These are phyloP conservation scores for Anaeramoeba ignava DNA, from an alignment of 78 protist species.

Conservation along the genomic window DNA sequence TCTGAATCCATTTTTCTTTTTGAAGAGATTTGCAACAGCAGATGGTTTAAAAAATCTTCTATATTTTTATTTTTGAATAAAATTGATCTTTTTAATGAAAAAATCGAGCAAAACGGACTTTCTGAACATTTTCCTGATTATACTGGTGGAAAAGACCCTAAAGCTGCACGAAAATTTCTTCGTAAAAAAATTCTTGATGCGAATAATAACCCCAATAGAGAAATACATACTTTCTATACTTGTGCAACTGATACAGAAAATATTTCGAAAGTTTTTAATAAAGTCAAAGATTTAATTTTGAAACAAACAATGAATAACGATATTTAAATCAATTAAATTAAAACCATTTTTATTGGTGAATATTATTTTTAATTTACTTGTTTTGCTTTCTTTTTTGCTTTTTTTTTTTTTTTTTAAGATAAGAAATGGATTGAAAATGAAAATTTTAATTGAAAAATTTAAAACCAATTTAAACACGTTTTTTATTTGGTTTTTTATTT, in stretches of 20 bases:
- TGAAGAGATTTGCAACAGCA: background rate
- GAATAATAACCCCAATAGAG: background rate
- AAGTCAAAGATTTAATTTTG: background rate
- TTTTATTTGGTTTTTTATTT: too few relatives aligned
- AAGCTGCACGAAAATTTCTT: background rate
- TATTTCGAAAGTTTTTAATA: background rate
- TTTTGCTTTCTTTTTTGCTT: too few relatives aligned
- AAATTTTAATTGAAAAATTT: too few relatives aligned
- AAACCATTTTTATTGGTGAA: too few relatives aligned
- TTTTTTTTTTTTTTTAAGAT: too few relatives aligned
- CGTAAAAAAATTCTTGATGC: background rate
- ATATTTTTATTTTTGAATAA: background rate
- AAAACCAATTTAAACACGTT: too few relatives aligned
- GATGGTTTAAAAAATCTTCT: background rate
- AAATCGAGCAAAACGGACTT: background rate
- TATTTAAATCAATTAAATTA: background rate
- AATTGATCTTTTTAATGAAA: background rate
- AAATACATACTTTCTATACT: background rate
- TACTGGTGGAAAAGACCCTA: background rate
- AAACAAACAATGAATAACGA: background rate
- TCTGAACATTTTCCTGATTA: background rate
- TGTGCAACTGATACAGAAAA: background rate
- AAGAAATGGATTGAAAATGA: too few relatives aligned
- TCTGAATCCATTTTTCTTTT: background rate
- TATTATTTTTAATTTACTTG: too few relatives aligned